Evolutionary conservation across 1,284 basidiomycete species (phyloP), one percentile per base, ranked within the genome.

Genomic region (Prillingera fragicola): DNA sequence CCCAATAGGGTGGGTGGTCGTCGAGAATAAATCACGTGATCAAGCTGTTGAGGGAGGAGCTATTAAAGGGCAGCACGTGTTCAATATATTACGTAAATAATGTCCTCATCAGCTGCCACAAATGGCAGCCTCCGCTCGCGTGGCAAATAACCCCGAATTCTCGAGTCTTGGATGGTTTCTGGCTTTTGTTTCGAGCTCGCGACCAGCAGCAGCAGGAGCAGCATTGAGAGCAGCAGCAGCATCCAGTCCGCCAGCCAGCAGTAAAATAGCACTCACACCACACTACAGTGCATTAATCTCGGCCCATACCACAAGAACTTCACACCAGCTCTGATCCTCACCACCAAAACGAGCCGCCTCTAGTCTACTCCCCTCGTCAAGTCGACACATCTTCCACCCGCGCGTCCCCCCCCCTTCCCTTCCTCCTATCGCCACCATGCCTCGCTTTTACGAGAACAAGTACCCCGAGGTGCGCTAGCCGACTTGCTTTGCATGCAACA

Each of bases 381-480:
- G n/a, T 31, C 29, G 29, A 28, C 27, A n/a, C n/a, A n/a, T 15
- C 29, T 31, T 31, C n/a, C 29, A n/a, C n/a, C 29, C 29, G n/a
- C n/a, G n/a, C 24, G 15, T 28, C 28, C 29, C 25, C 15, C 33
- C 23, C 24, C 31, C 9, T 13, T 22, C 23, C 13, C 33, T 19
- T 18, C 25, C 26, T 26, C 32, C 36, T 19, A 26, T 38, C 24
- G 15, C 24, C 59, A 63, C 34, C 33, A 69, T 69, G 67, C 63
- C 65, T 47, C 58, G 73, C 35, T 74, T 67, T 60, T 74, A 74
- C 62, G 65, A 70, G 52, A 71, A 70, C 61, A 73, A 72, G 57
- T 76, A 74, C 54, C 75, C 75, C 32, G 75, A 76, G 65, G 73
- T 66, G 33, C 32, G 57, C 43, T n/a, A 28, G 27, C 10, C 15